Evolutionary conservation across 306 rosid species (phyloP), one percentile per base, ranked within the genome.

Genomic region (Cicer bijugum): DNA sequence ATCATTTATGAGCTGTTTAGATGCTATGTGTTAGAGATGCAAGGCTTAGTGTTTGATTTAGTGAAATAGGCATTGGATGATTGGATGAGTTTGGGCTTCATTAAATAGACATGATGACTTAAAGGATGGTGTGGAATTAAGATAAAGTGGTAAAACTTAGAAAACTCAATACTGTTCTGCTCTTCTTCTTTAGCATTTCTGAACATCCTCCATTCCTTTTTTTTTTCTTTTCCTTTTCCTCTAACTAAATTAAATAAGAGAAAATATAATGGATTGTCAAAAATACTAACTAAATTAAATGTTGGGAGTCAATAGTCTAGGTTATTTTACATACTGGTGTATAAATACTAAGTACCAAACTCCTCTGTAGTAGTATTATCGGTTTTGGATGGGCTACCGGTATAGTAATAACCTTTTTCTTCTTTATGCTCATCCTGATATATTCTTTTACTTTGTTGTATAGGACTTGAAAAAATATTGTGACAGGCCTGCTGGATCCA

Each of bases 401-500:
- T 39, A 40, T 72, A 75, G 28, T 20, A 51, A 16, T 48, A 57
- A 45, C 81, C 77, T 65, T 57, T 81, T 60, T 57, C 69, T 77
- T 80, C 55, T 77, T 77, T 9, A 38, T 69, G 57, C 78, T 66
- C 78, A 75, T 84, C 80, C 91, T 92, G 79, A 87, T 84, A 55
- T 69, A 17, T 74, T 85, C 48, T 86, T 81, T 76, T 88, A 78
- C 79, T 67, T 88, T 80, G 53, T 88, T 82, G 75, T 83, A 76
- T 84, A 91, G 98, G 97, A 81, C 85, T 90, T 89, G 86, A 89
- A 78, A 89, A 82, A 85, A 86, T 93, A 28, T 93, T 89, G 89
- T 93, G 96, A 93, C 91, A 86, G 59, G 82, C 86, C 74, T 20
- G 84, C 90, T 65, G 82, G 83, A 78, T 81, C 82, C 82, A 55